A percentile compares a stretch with the other conserved stretches of the same genome.
These are phyloP conservation scores for Alternaria conjuncta DNA, from an alignment of 2,329 filamentous ascomycete genomes.

Conservation along the genomic window DNA sequence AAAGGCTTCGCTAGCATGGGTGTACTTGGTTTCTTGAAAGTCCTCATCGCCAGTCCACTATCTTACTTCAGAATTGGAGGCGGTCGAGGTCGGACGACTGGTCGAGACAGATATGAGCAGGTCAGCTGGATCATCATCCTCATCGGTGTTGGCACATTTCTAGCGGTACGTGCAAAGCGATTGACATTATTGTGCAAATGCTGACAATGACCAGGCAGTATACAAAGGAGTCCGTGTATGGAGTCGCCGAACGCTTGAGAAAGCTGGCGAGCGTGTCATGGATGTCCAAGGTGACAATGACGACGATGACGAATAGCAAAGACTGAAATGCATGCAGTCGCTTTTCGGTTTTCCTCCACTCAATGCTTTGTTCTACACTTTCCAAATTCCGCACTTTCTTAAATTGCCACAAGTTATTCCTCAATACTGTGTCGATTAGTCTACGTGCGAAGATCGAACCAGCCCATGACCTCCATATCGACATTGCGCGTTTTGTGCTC, in stretches of 20 bases:
- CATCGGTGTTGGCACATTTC: conserved; percentile 79
- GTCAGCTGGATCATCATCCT: conserved; percentile 81
- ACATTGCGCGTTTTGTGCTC: conserved; percentile 44
- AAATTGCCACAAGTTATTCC: conserved; percentile 79
- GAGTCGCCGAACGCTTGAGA: conserved; percentile 75
- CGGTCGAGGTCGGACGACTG: conserved; percentile 66
- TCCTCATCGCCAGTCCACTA: conserved; percentile 75
- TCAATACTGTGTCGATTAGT: conserved; percentile 94
- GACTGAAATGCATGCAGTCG: background rate
- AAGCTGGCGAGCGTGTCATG: conserved; percentile 78
- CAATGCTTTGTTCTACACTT: background rate
- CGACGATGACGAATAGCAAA: conserved; percentile 53
- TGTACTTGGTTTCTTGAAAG: conserved; percentile 83
- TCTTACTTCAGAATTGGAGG: conserved; percentile 74
- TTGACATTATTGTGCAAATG: background rate
- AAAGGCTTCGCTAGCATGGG: conserved; percentile 93
- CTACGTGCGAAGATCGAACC: conserved; percentile 82
- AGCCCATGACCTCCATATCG: conserved; percentile 36
- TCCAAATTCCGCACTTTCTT: conserved; percentile 78
- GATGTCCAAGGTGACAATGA: conserved; percentile 74
- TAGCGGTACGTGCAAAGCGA: conserved; percentile 65
- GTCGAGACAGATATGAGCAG: conserved; percentile 77
- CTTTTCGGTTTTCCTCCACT: background rate
- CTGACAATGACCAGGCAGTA: conserved; percentile 63
- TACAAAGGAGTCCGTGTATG: conserved; percentile 82